These are phyloP conservation scores for Russula compacta DNA, from an alignment of 768 basidiomycete genomes.

Conservation along the genomic window DNA sequence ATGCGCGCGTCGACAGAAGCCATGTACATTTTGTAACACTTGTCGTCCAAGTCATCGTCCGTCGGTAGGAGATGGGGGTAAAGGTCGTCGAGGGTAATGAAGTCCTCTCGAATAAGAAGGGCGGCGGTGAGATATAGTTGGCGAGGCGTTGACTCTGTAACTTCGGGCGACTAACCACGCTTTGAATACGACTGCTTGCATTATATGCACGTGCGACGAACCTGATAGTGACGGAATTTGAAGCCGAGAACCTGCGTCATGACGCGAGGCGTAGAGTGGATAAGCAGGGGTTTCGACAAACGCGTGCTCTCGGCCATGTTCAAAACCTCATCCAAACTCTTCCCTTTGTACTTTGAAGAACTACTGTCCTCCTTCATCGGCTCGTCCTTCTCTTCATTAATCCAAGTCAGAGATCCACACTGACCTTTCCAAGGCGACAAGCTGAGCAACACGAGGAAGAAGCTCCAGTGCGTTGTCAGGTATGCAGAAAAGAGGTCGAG, in stretches of 20 bases:
- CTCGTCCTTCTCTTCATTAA: slow-evolving; percentile 6
- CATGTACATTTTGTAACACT: slow-evolving; percentile 53
- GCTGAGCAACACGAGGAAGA: slow-evolving; percentile 80
- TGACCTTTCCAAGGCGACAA: slow-evolving; percentile 68
- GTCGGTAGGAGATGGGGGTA: slow-evolving; percentile 79
- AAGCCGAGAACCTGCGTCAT: slow-evolving; percentile 94
- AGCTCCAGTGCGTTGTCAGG: slow-evolving; percentile 71
- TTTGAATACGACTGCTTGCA: slow-evolving; percentile 17
- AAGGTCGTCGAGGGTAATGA: slow-evolving; percentile 78
- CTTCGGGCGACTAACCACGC: slow-evolving; percentile 41
- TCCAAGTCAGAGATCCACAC: slow-evolving; percentile 9
- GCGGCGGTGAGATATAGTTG: slow-evolving; percentile 78
- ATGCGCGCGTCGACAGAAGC: slow-evolving; percentile 56
- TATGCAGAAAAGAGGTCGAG: slow-evolving; percentile 85
- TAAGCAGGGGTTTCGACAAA: slow-evolving; percentile 8
- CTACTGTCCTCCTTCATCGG: slow-evolving; percentile 15
- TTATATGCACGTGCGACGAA: slow-evolving; percentile 25
- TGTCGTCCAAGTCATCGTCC: slow-evolving; percentile 66
- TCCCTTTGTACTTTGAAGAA: slow-evolving; percentile 38
- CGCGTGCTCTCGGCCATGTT: slow-evolving; percentile 38
- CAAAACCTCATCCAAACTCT: slow-evolving; percentile 60
- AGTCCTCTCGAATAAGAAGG: slow-evolving; percentile 81
- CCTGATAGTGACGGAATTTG: slow-evolving; percentile 90
- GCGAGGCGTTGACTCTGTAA: slow-evolving; percentile 52
- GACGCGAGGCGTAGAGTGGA: slow-evolving; percentile 42